Conservation (phyloP, 768 basidiomycete genomes). For the Amanita pseudoporphyria region DNA sequence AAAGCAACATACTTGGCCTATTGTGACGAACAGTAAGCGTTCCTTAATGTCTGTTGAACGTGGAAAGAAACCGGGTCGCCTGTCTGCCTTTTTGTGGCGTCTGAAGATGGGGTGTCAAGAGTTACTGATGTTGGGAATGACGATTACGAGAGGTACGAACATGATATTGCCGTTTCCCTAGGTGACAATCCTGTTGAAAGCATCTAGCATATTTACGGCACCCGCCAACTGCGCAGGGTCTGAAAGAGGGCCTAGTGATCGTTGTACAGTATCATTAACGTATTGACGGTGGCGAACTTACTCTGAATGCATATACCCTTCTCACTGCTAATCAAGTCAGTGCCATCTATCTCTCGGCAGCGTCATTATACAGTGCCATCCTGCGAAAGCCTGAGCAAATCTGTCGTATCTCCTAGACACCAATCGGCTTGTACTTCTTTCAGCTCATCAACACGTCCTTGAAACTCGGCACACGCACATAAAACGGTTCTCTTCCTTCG, state of each 20-base stretch:
- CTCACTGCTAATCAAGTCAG: slow-evolving; percentile 21
- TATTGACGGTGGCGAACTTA: slow-evolving; percentile 14
- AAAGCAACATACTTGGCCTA: slow-evolving; percentile 31
- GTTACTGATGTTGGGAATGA: no score
- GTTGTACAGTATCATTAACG: no score
- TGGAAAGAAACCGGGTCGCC: slow-evolving; percentile 41
- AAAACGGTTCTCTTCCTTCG: slow-evolving; percentile 20
- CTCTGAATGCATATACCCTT: slow-evolving; percentile 35
- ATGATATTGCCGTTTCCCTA: slow-evolving; percentile 32
- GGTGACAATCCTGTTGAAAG: slow-evolving; percentile 39
- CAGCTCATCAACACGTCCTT: neutral
- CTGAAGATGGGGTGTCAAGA: slow-evolving; percentile 10
- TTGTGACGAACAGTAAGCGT: slow-evolving; percentile 34
- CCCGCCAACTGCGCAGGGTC: slow-evolving; percentile 33
- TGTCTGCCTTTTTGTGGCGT: slow-evolving; percentile 19
- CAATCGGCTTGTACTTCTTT: slow-evolving; percentile 34
- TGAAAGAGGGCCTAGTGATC: slow-evolving; percentile 27
- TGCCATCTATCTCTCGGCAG: slow-evolving; percentile 33
- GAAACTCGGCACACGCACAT: slow-evolving; percentile 18
- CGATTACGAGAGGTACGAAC: slow-evolving; percentile 31
- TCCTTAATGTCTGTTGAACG: slow-evolving; percentile 54
- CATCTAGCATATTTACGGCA: slow-evolving; percentile 24
- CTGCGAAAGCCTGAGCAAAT: slow-evolving; percentile 33
- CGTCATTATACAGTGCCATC: slow-evolving; percentile 37
- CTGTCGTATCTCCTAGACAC: slow-evolving; percentile 48